Conservation (phyloP, 768 basidiomycete genomes). For the Hydnum rufescens region DNA sequence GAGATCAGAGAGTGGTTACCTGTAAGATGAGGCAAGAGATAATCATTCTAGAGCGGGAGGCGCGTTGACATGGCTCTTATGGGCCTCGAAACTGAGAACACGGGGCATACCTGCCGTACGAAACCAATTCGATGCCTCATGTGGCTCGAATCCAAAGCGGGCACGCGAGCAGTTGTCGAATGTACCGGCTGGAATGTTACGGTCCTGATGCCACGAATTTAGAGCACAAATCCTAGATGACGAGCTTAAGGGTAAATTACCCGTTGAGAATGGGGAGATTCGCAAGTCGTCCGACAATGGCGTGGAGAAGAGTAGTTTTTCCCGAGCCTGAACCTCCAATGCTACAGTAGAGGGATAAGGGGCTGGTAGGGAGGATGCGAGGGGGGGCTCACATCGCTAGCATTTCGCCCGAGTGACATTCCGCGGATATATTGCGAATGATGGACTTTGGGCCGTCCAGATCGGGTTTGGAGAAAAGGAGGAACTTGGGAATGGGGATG, state of each 20-base stretch:
- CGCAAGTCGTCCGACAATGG: constrained; percentile 16
- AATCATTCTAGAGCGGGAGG: constrained; percentile 18
- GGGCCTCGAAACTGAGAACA: not conserved
- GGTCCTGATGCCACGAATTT: no score
- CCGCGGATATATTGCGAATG: constrained; percentile 16
- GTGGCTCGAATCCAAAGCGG: constrained; percentile 11
- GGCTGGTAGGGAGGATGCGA: not conserved
- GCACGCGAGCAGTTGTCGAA: no score
- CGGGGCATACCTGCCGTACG: constrained; percentile 17
- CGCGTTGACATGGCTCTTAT: not conserved
- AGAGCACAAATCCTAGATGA: no score
- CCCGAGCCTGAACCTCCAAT: constrained; percentile 18
- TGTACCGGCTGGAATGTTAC: no score
- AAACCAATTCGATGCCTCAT: constrained; percentile 21
- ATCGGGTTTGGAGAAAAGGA: not conserved
- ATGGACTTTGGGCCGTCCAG: constrained; percentile 13
- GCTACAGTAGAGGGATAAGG: constrained; percentile 6
- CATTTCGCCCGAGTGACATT: constrained; percentile 20
- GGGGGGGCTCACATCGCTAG: constrained; percentile 19
- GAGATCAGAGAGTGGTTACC: constrained; percentile 11
- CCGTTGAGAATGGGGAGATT: constrained; percentile 18
- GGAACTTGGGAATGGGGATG: constrained; percentile 10
- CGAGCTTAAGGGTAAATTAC: not conserved
- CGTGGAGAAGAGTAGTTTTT: constrained; percentile 21
- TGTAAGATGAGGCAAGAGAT: constrained; percentile 22